Evolutionary conservation across 208 protist species (phyloP).

Genomic region (Trypanosoma brucei): DNA sequence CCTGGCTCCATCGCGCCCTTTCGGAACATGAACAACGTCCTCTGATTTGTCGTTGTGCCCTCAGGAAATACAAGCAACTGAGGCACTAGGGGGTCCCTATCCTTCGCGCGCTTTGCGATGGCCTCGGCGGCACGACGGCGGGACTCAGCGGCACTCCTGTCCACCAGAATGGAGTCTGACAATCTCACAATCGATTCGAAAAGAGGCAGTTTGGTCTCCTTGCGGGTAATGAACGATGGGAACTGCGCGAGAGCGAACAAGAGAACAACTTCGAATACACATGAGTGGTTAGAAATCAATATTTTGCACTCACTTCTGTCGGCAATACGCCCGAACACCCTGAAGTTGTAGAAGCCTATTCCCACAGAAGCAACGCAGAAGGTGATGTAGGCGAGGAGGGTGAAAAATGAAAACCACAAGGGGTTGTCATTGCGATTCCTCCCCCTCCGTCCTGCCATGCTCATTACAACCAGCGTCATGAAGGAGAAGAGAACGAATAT

Average conservation of each 20-base stretch:
- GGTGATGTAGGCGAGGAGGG: constrained; percentile 26
- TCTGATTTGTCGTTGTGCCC: constrained; percentile 78
- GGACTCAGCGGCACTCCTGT: constrained; percentile 58
- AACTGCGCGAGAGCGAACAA: constrained; percentile 50
- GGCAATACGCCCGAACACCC: constrained; percentile 55
- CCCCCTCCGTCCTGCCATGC: constrained; percentile 19
- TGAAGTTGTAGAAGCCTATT: constrained; percentile 59
- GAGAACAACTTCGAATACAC: constrained; percentile 70
- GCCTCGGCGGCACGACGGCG: constrained; percentile 40
- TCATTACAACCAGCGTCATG: constrained; percentile 33
- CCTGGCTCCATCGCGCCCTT: constrained; percentile 84
- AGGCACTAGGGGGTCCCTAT: constrained; percentile 28
- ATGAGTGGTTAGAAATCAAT: constrained; percentile 78
- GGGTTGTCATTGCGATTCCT: constrained; percentile 39
- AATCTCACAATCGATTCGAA: constrained; percentile 44
- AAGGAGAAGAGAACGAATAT: constrained; percentile 32
- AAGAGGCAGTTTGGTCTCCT: constrained; percentile 69
- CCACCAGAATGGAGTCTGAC: constrained; percentile 67
- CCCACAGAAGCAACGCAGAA: constrained; percentile 26
- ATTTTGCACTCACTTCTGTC: constrained; percentile 53
- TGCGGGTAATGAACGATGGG: constrained; percentile 78
- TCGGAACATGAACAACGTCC: constrained; percentile 75
- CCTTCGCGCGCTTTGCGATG: constrained; percentile 54
- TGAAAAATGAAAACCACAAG: constrained; percentile 47
- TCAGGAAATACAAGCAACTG: constrained; percentile 89